These are phyloP conservation scores for Thinopyrum elongatum DNA, from an alignment of 176 grass and related monocot species.

Conservation along the genomic window DNA sequence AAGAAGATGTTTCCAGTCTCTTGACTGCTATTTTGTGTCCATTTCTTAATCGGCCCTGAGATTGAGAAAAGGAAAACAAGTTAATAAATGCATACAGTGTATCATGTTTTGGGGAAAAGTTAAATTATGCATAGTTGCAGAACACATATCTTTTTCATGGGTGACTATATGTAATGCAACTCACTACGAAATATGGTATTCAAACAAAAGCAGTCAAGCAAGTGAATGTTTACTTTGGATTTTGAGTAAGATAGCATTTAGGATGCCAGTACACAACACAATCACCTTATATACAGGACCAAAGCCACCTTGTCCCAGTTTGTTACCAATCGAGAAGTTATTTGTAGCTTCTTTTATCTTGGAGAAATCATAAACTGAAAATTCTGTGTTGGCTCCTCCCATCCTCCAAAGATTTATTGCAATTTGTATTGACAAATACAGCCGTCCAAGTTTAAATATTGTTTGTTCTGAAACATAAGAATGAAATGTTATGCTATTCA, in stretches of 20 bases:
- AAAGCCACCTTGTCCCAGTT: constrained; percentile 82
- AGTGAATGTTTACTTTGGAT: constrained; percentile 9
- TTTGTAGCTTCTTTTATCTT: constrained; percentile 50
- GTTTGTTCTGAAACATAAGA: constrained; percentile 34
- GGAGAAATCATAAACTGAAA: constrained; percentile 44
- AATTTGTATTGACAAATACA: constrained; percentile 43
- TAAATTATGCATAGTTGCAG: background rate
- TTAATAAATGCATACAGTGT: background rate
- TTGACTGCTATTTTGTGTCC: constrained; percentile 64
- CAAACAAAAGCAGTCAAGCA: background rate
- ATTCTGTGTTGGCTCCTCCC: constrained; percentile 35
- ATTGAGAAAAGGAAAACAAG: background rate
- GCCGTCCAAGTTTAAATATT: constrained; percentile 15
- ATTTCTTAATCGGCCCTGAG: constrained; percentile 43
- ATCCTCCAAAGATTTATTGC: constrained; percentile 34
- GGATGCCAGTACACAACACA: background rate
- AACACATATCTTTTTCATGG: background rate
- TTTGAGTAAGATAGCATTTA: constrained; percentile 13
- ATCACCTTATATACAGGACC: constrained; percentile 81
- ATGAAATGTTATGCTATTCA: background rate
- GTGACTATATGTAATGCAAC: background rate
- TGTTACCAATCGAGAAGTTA: constrained; percentile 62
- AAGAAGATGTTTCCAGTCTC: constrained; percentile 41
- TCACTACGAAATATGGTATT: background rate
- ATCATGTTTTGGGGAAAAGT: background rate